Conservation (phyloP, 2,329 filamentous ascomycete genomes). For the Clonostachys rhizophaga region DNA sequence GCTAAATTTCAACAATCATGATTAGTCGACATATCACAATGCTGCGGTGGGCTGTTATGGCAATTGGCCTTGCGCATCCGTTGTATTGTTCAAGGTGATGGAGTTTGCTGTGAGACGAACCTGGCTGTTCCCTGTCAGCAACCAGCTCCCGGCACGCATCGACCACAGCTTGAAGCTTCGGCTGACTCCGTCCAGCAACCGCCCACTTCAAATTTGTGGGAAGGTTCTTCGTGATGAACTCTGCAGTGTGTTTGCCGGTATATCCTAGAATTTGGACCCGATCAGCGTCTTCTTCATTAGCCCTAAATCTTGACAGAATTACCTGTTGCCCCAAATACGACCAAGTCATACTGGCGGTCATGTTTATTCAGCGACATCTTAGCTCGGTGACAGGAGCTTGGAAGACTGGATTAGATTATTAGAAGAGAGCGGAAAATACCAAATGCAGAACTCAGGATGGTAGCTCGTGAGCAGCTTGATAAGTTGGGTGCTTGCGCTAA, state of each 20-base stretch:
- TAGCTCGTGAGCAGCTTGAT: too few species aligned
- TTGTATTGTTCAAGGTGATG: constrained; percentile 13
- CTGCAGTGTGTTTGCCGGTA: constrained; percentile 72
- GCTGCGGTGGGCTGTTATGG: not conserved
- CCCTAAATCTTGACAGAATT: constrained; percentile 8
- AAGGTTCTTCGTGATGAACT: constrained; percentile 67
- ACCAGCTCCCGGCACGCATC: constrained; percentile 63
- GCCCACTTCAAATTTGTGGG: constrained; percentile 87
- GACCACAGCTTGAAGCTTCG: constrained; percentile 68
- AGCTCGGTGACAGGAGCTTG: not conserved
- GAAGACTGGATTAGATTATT: too few species aligned
- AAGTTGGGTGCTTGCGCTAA: too few species aligned
- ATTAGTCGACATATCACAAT: not conserved
- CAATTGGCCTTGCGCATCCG: not conserved
- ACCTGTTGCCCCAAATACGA: constrained; percentile 56
- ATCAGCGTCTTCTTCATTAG: too few species aligned
- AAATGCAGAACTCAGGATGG: too few species aligned
- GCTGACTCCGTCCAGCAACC: constrained; percentile 71
- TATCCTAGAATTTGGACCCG: constrained; percentile 54
- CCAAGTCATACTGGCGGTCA: constrained; percentile 50
- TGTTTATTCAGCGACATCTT: constrained; percentile 44
- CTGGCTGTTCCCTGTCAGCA: constrained; percentile 65
- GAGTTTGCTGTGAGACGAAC: constrained; percentile 26
- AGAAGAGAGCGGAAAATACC: too few species aligned
- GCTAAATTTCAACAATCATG: constrained; percentile 18